Evolutionary conservation across 768 basidiomycete genomes (phyloP).

Genomic region (Termitomyces sp.): DNA sequence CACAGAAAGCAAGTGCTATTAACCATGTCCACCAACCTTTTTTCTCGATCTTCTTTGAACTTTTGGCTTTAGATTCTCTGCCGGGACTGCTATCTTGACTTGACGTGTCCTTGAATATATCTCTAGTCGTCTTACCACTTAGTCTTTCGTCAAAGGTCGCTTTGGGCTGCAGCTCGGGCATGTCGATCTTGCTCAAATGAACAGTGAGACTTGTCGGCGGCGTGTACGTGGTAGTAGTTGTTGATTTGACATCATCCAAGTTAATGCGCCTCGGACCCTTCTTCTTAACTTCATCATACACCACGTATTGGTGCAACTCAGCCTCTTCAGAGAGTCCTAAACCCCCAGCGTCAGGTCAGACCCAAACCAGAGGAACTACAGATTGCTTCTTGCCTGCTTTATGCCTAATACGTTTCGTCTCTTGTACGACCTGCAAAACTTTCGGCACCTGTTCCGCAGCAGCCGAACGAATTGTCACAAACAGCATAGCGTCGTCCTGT

Average conservation of each 20-base stretch:
- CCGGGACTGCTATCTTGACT: slow-evolving; percentile 4
- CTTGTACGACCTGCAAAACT: slow-evolving; percentile 75
- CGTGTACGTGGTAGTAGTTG: slow-evolving; percentile 41
- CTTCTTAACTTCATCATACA: slow-evolving; percentile 54
- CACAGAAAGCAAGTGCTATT: slow-evolving; percentile 1
- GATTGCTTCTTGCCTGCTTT: slow-evolving; percentile 51
- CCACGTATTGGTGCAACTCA: slow-evolving; percentile 71
- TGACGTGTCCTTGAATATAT: not conserved
- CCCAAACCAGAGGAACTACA: not conserved
- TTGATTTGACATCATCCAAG: slow-evolving; percentile 48
- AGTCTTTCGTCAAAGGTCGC: slow-evolving; percentile 20
- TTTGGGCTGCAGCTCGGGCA: slow-evolving; percentile 75
- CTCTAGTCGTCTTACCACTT: not conserved
- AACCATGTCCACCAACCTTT: slow-evolving; percentile 31
- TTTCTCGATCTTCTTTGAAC: slow-evolving; percentile 33
- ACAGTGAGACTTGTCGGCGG: slow-evolving; percentile 66
- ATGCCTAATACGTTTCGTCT: slow-evolving; percentile 70
- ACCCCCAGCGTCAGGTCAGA: slow-evolving; percentile 2
- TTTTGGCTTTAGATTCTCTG: slow-evolving; percentile 13
- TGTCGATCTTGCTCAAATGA: slow-evolving; percentile 81
- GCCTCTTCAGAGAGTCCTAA: slow-evolving; percentile 45
- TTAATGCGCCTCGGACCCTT: slow-evolving; percentile 67
- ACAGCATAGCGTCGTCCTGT: slow-evolving; percentile 78
- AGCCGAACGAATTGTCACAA: slow-evolving; percentile 66
- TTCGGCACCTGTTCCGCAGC: slow-evolving; percentile 64